A percentile compares a stretch with the other conserved stretches of the same genome.
These are phyloP conservation scores for Ogataea nonfermentans DNA, from an alignment of 805 yeast species.

Conservation along the genomic window DNA sequence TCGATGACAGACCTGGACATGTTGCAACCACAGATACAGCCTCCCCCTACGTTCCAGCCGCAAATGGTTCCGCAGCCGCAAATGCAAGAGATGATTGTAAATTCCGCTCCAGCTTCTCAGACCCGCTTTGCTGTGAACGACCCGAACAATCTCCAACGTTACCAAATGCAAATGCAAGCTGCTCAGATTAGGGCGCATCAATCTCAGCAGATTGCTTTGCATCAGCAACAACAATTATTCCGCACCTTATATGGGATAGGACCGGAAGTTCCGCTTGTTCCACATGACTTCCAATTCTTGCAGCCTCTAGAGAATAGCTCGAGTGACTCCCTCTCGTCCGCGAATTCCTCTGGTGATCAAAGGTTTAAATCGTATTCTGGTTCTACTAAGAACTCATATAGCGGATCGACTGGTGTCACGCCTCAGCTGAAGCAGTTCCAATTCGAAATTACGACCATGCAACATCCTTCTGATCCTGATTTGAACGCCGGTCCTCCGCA, in stretches of 20 bases:
- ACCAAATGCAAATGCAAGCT: constrained; percentile 22
- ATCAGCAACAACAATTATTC: constrained; percentile 17
- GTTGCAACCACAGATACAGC: constrained; percentile 14
- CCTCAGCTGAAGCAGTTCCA: constrained; percentile 21
- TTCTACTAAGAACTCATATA: neutral
- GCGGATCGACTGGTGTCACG: constrained; percentile 14
- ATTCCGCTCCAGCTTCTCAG: constrained; percentile 27
- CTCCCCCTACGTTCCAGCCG: constrained; percentile 2
- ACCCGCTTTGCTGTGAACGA: constrained; percentile 18
- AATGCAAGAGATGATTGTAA: constrained; percentile 8
- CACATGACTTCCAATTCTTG: constrained; percentile 1
- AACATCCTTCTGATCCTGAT: constrained; percentile 4
- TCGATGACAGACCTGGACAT: constrained; percentile 33
- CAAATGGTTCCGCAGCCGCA: constrained; percentile 3
- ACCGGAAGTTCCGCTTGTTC: neutral
- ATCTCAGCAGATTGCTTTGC: constrained; percentile 20
- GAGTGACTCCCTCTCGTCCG: constrained; percentile 13
- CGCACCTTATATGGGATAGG: constrained; percentile 2
- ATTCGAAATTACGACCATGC: constrained; percentile 19
- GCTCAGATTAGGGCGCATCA: constrained; percentile 23
- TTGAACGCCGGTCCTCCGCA: constrained; percentile 5
- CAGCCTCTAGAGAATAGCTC: constrained; percentile 10
- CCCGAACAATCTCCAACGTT: constrained; percentile 14
- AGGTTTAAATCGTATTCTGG: neutral
- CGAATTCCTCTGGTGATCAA: constrained; percentile 1